phyloP scores from a whole-genome alignment of 768 basidiomycete species.

The Mrakia gelida region DNA sequence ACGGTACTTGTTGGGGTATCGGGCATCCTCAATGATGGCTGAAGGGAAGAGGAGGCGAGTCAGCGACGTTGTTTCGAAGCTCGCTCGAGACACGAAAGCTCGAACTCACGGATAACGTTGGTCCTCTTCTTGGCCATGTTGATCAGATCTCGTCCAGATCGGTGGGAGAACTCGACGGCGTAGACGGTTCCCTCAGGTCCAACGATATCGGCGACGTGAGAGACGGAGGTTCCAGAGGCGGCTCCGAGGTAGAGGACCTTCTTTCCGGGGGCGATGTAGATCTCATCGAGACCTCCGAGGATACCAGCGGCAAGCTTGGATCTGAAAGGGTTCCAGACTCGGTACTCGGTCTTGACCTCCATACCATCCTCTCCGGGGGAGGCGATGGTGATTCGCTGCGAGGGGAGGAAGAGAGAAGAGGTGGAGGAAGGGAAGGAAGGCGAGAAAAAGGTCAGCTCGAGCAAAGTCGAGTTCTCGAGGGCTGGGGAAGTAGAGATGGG shows the following conservation, averaged over 20 bases:
- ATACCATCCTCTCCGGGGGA: slow-evolving; percentile 51
- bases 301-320: slow-evolving; percentile 95
- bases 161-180: slow-evolving; percentile 94
- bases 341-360: slow-evolving; percentile 83
- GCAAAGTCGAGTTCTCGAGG: neutral
- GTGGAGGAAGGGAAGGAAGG: slow-evolving; percentile 54
- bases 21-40: slow-evolving; percentile 98
- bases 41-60: slow-evolving; percentile 10
- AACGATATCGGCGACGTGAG: slow-evolving; percentile 97
- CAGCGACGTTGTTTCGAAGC: neutral
- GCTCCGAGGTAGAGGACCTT: slow-evolving; percentile 98
- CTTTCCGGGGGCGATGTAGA: slow-evolving; percentile 85
- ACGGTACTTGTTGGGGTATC: slow-evolving; percentile 91
- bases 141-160: slow-evolving; percentile 95
- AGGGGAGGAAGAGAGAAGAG: neutral
- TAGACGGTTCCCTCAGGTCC: slow-evolving; percentile 96
- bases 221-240: slow-evolving; percentile 94
- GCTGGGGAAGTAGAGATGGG: no score
- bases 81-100: neutral
- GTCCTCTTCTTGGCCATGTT: slow-evolving; percentile 99
- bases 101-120: slow-evolving; percentile 85
- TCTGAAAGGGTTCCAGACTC: slow-evolving; percentile 99
- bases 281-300: slow-evolving; percentile 86
- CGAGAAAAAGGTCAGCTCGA: slow-evolving; percentile 62
- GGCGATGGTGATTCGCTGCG: slow-evolving; percentile 31